Evolutionary conservation across 805 yeast genomes (phyloP), one percentile per base, ranked within the genome.

Genomic region (Yarrowia sp.): DNA sequence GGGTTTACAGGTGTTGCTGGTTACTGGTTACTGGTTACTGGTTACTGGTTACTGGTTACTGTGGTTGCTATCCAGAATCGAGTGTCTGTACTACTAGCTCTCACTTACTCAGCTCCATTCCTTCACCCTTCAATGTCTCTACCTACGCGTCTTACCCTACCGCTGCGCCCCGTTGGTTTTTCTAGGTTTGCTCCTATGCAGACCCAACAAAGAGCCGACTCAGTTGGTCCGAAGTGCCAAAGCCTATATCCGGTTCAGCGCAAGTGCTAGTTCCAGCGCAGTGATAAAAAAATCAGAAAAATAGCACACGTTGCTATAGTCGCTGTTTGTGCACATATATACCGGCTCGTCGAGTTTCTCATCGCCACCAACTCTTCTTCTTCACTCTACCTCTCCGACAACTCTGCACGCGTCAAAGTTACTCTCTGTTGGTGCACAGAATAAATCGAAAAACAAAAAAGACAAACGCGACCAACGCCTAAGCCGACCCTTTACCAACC

Each of bases 391-490:
- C 6, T 17, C 36, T 14, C 9, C 35, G 28, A 16, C 8, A 6
- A n/a, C 10, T n/a, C 38, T 35, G 30, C 41, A 51, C 58, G 41
- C 28, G 41, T 32, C 58, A 35, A 51, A 51, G 58, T 51, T 51
- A 16, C 58, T 51, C 41, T n/a, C 58, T 51, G 43, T 22, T 38
- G 56, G 26, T 26, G 12, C 54, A 48, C n/a, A 44, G 54, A 48
- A 30, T 48, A 48, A 48, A 49, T 49, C 56, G 40, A 32, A 51
- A 48, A 51, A 51, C 58, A 21, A 41, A 41, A 51, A 28, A 51
- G 58, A 51, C 21, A 51, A 41, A 51, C 58, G 58, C 58, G 58
- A 51, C 54, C 54, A 51, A 51, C 30, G 41, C 58, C 58, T 51
- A 51, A 51, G 58, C 58, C 58, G 58, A 33, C 41, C 43, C 32